These are phyloP conservation scores for Albizia julibrissin DNA, from an alignment of 306 rosid genomes.

Conservation along the genomic window DNA sequence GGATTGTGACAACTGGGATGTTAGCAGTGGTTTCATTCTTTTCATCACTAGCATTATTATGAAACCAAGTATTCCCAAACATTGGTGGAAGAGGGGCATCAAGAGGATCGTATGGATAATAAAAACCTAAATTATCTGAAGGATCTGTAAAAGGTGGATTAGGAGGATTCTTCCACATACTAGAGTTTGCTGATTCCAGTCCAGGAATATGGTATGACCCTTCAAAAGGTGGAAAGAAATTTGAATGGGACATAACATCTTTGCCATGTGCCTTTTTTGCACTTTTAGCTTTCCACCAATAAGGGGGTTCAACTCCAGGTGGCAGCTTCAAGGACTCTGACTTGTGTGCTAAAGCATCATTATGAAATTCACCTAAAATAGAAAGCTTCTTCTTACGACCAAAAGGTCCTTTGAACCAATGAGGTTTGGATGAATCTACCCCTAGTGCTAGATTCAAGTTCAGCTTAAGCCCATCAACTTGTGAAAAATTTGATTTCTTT, in stretches of 20 bases:
- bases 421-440: constrained; percentile 45
- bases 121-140: constrained; percentile 35
- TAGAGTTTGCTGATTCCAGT: constrained; percentile 31
- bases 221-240: constrained; percentile 19
- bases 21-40: constrained; percentile 34
- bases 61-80: constrained; percentile 43
- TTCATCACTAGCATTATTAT: constrained; percentile 27
- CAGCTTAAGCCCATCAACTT: constrained; percentile 36
- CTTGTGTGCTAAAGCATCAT: constrained; percentile 28
- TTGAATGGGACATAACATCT: constrained; percentile 23
- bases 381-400: constrained; percentile 47
- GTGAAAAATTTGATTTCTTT: constrained; percentile 42
- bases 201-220: constrained; percentile 29
- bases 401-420: constrained; percentile 47
- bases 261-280: constrained; percentile 35
- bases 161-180: constrained; percentile 29
- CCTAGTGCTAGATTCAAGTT: constrained; percentile 44
- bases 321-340: constrained; percentile 40
- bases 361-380: constrained; percentile 37
- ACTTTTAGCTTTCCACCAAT: constrained; percentile 30
- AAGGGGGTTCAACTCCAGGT: constrained; percentile 43
- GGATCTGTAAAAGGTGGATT: constrained; percentile 21
- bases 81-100: constrained; percentile 37
- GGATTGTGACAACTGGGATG: constrained; percentile 32
- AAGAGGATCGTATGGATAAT: constrained; percentile 35